Conservation (phyloP, 1,284 basidiomycete species). For the Quambalaria eucalypti region DNA sequence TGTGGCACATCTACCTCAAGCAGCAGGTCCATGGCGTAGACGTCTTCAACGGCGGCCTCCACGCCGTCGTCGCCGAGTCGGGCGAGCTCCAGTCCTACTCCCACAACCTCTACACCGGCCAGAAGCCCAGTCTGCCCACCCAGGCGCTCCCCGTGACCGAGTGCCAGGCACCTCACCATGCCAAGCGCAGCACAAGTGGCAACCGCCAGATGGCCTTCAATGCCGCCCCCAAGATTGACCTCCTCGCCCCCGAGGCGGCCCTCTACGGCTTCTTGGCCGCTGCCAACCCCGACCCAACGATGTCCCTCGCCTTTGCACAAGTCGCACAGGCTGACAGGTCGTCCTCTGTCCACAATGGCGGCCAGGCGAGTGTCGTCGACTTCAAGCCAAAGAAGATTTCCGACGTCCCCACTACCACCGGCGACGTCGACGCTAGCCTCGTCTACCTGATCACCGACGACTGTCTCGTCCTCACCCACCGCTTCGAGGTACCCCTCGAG, state of each 20-base stretch:
- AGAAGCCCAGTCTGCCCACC: slow-evolving; percentile 21
- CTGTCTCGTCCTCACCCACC: slow-evolving; percentile 26
- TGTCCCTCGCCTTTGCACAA: slow-evolving; percentile 17
- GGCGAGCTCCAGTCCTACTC: slow-evolving; percentile 29
- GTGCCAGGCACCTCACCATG: slow-evolving; percentile 7
- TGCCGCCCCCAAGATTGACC: slow-evolving; percentile 9
- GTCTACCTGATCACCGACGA: slow-evolving; percentile 24
- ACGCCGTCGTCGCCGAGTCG: slow-evolving; percentile 12
- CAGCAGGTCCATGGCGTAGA: slow-evolving; percentile 31
- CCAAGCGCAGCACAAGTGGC: slow-evolving; percentile 14
- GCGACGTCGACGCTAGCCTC: slow-evolving; percentile 29
- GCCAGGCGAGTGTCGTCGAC: slow-evolving; percentile 7
- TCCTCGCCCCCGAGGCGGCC: slow-evolving; percentile 29
- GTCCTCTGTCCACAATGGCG: neutral
- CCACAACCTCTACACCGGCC: slow-evolving; percentile 25
- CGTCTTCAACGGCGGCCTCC: slow-evolving; percentile 30
- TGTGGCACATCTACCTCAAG: slow-evolving; percentile 28
- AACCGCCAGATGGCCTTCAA: neutral
- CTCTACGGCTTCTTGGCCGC: slow-evolving; percentile 26
- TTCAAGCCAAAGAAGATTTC: no score
- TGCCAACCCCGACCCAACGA: slow-evolving; percentile 22
- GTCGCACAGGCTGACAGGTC: neutral
- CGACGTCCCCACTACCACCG: slow-evolving; percentile 30
- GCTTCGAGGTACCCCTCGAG: slow-evolving; percentile 30
- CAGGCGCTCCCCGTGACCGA: slow-evolving; percentile 12